Evolutionary conservation across 2,329 filamentous ascomycete genomes (phyloP), one percentile per base, ranked within the genome.

Genomic region (Beauveria sp.): DNA sequence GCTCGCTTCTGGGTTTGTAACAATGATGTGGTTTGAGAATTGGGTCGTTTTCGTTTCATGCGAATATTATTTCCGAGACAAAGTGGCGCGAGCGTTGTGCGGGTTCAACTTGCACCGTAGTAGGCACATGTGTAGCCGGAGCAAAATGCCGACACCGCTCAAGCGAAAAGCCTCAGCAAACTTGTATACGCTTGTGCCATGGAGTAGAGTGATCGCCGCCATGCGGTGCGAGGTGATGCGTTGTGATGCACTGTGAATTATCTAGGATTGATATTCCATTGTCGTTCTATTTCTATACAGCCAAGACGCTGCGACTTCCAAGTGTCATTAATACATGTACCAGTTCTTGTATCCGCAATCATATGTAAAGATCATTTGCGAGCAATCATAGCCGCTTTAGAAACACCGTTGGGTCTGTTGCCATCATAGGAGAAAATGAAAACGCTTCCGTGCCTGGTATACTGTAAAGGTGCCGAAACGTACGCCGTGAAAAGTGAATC

Each of bases 401-500:
- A 24, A 55, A 47, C 28, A 30, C 30, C 34, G 22, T n/a, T 43
- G 54, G 7, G 2, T 24, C 34, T 22, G n/a, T 37, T 50, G 44
- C 40, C 12, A 26, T 59, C 40, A 9, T 34, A 5, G 22, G 14
- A n/a, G n/a, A 26, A 7, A 28, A 43, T 20, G 34, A 37, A 44
- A 53, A 22, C 7, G 9, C 47, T 37, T 52, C 34, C 48, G 24
- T 24, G 8, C 41, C 26, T 37, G 53, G 46, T 43, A 53, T 53
- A 41, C n/a, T 41, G 24, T 5, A 47, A 53, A 30, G 18, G 10
- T 40, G 43, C 24, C 37, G 5, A 47, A 59, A 37, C 22, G 22
- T 51, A 26, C 55, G 55, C 55, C 55, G 34, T 53, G 18, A 55
- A 63, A 61, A 43, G 30, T 37, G 46, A 44, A 50, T 26, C 4